These are phyloP conservation scores for Entoloma clypeatum DNA, from an alignment of 1,284 basidiomycete species.

Conservation along the genomic window DNA sequence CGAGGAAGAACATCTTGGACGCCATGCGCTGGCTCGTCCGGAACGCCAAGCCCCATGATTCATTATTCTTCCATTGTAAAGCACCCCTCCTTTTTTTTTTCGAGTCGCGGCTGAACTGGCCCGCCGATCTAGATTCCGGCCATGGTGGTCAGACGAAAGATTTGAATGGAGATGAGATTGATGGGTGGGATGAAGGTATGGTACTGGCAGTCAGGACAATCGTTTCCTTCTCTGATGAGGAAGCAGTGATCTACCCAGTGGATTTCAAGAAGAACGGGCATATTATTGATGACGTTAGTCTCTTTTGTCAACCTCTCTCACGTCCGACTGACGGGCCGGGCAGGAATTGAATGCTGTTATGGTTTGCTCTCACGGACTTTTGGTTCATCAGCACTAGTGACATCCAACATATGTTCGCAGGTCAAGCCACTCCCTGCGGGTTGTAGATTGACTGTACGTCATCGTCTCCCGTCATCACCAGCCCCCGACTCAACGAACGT, in stretches of 20 bases:
- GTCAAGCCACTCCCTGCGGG: slow-evolving; percentile 55
- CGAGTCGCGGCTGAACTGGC: neutral
- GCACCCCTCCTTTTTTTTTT: slow-evolving; percentile 4
- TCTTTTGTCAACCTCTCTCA: neutral
- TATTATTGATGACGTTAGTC: slow-evolving; percentile 71
- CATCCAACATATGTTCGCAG: slow-evolving; percentile 27
- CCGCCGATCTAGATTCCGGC: slow-evolving; percentile 56
- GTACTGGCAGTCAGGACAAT: neutral
- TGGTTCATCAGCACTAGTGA: neutral
- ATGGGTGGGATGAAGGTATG: slow-evolving; percentile 69
- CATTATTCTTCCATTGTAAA: slow-evolving; percentile 85
- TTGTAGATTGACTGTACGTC: slow-evolving; percentile 67
- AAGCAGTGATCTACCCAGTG: slow-evolving; percentile 63
- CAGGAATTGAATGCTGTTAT: slow-evolving; percentile 60
- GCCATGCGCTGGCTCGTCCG: slow-evolving; percentile 88
- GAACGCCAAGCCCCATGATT: slow-evolving; percentile 72
- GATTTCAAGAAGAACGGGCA: slow-evolving; percentile 68
- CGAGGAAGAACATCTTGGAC: slow-evolving; percentile 73
- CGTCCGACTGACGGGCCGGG: slow-evolving; percentile 8
- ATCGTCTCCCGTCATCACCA: neutral
- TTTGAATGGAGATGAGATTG: slow-evolving; percentile 60
- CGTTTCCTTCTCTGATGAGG: neutral
- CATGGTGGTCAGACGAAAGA: slow-evolving; percentile 82
- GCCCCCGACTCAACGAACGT: slow-evolving; percentile 1
- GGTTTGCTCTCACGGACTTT: slow-evolving; percentile 31